Base-by-base conservation (phyloP, 2,329 filamentous ascomycete species). In the Exophiala oligosperma region DNA sequence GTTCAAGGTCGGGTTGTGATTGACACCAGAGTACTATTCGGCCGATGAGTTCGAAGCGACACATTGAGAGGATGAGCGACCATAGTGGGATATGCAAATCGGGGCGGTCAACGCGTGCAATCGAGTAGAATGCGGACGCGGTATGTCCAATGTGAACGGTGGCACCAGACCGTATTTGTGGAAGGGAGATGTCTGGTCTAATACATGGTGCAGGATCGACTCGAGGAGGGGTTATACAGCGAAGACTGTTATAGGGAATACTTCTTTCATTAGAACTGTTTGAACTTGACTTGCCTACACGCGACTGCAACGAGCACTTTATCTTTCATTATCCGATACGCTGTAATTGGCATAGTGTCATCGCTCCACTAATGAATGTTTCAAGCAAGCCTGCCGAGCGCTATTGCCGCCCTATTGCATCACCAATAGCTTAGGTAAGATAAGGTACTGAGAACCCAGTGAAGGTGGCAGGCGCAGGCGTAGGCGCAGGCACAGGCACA, bases 1-100 rank as follows among this genome's bases (percentile, higher is more conserved):
- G 40, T 21, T 52, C 49, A n/a, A 29, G 37, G 14, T 59, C 37
- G 50, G 63, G 67, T 46, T 65, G 65, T 57, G 72, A 72, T 57
- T 75, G 74, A 70, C 74, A 74, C 60, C 73, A 75, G 58, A 78
- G 67, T 65, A 77, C 66, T 61, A 73, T 68, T 63, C 75, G 71
- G 49, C 76, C 76, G 50, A 77, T 66, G 49, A 78, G 68, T 66
- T 78, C 76, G 62, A 75, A 75, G n/a, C 76, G 75, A 72, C 76
- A 78, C 76, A 78, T 78, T 66, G 72, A 67, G 58, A 54, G 51
- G 46, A 28, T 50, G 8, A 7, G 50, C 35, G 53, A 41, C 46
- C 60, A 62, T 62, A 29, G 23, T 52, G 50, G 44, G 37, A 52
- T 43, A 21, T 4, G 21, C 44, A 24, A 46, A 53, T 40, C 41